Evolutionary conservation across 768 basidiomycete species (phyloP), one percentile per base, ranked within the genome.

Genomic region (Leccinellum albellum): DNA sequence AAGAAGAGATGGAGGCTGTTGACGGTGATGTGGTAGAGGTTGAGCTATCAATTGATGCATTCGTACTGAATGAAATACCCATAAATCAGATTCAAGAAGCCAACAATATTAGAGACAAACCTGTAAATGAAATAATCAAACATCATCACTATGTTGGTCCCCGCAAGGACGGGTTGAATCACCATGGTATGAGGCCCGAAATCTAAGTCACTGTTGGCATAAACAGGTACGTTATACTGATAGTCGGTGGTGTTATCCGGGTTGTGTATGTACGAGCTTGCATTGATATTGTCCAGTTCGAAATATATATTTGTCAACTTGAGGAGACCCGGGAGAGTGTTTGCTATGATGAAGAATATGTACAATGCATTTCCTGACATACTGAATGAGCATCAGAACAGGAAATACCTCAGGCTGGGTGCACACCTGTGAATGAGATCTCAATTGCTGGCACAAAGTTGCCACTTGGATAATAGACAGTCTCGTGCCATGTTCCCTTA

Each of bases 111-210:
- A 13, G 20, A 24, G 20, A 55, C 62, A 2, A 26, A 64, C 61
- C 56, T 63, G 26, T 66, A 65, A 42, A 66, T 47, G 3, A 63
- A 23, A 46, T 65, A 65, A 23, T 65, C 63, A 9, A 64, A 64
- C 8, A 62, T n/a, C 3, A 64, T 60, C 35, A 60, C 51, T 24
- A 62, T 44, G 0, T 26, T 13, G 13, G 35, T 12, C 28, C 42
- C 17, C 20, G 42, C 2, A 50, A 15, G 2, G n/a, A 52, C 23
- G 44, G 64, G 58, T 24, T 54, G 35, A 14, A 65, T 33, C 17
- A 4, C n/a, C 58, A 65, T 54, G 15, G 1, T 54, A 32, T 65
- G 61, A 17, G 48, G 13, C 9, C 58, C 61, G 9, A 2, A 44
- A 4, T 6, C 12, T 12, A 64, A 23, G 3, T 50, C 53, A 3